These are phyloP conservation scores for Xylaria sp. DNA, from an alignment of 2,329 filamentous ascomycete genomes.

Conservation along the genomic window DNA sequence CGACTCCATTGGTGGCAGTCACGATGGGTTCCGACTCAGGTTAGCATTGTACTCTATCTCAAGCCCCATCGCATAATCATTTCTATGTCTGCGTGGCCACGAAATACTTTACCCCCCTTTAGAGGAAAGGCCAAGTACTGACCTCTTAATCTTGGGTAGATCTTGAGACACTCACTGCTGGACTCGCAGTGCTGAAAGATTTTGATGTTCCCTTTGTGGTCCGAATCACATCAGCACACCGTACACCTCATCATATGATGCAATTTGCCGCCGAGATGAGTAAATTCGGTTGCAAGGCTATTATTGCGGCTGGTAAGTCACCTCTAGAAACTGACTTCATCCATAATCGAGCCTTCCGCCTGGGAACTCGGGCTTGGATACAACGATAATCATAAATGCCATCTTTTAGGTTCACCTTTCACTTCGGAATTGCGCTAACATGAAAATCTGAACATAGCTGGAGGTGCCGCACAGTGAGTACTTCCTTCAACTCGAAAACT, in stretches of 20 bases:
- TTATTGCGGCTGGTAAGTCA: slow-evolving; percentile 70
- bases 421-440: slow-evolving; percentile 29
- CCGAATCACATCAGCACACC: slow-evolving; percentile 83
- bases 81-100: background rate
- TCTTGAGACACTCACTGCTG: slow-evolving; percentile 73
- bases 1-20: slow-evolving; percentile 73
- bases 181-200: slow-evolving; percentile 73
- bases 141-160: slow-evolving; percentile 50
- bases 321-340: background rate
- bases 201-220: slow-evolving; percentile 78
- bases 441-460: slow-evolving; percentile 28
- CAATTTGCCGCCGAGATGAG: slow-evolving; percentile 72
- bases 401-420: too few species aligned
- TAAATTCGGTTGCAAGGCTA: slow-evolving; percentile 73
- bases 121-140: background rate
- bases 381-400: slow-evolving; percentile 59
- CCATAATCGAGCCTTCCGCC: background rate
- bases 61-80: too few species aligned
- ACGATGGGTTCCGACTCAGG: slow-evolving; percentile 87
- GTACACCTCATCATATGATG: slow-evolving; percentile 77
- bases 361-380: background rate
- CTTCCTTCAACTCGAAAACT: background rate
- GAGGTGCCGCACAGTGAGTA: slow-evolving; percentile 40
- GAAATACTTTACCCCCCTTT: background rate
- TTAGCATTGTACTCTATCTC: slow-evolving; percentile 14